Percentiles rank a stretch among this genome's conserved stretches.
These are phyloP conservation scores for Chlamydomonas incerta DNA, from an alignment of 139 green algal genomes.

Conservation along the genomic window DNA sequence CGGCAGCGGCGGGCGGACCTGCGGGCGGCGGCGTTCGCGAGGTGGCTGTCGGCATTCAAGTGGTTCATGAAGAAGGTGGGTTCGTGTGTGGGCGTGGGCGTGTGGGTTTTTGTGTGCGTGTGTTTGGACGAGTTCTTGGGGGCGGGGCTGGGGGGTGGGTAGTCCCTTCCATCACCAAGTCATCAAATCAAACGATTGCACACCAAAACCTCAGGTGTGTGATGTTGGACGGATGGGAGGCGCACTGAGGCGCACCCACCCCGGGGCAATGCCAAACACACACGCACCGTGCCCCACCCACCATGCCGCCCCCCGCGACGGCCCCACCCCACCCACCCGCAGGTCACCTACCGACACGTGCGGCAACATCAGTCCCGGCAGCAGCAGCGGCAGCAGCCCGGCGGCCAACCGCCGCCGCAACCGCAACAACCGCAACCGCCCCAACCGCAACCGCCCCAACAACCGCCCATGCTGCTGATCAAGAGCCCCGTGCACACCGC, in stretches of 20 bases:
- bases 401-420: not conserved
- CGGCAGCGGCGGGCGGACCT: too few relatives aligned
- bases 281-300: not conserved
- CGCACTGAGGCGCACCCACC: too few relatives aligned
- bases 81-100: not conserved
- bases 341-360: slow-evolving; percentile 5
- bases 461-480: slow-evolving; percentile 67
- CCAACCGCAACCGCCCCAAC: not conserved
- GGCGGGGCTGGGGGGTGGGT: too few relatives aligned
- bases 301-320: too few relatives aligned
- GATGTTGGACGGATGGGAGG: too few relatives aligned
- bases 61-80: slow-evolving; percentile 69
- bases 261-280: too few relatives aligned
- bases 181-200: too few relatives aligned
- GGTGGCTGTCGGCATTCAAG: slow-evolving; percentile 59
- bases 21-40: slow-evolving; percentile 32
- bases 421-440: not conserved
- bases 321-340: too few relatives aligned
- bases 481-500: slow-evolving; percentile 80
- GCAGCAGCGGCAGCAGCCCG: not conserved
- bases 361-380: too few relatives aligned
- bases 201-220: too few relatives aligned
- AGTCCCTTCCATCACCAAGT: too few relatives aligned
- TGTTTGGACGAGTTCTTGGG: too few relatives aligned
- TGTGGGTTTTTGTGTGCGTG: not conserved